Conservation (phyloP, 2,329 filamentous ascomycete species). For the Neoarthrinium moseri region DNA sequence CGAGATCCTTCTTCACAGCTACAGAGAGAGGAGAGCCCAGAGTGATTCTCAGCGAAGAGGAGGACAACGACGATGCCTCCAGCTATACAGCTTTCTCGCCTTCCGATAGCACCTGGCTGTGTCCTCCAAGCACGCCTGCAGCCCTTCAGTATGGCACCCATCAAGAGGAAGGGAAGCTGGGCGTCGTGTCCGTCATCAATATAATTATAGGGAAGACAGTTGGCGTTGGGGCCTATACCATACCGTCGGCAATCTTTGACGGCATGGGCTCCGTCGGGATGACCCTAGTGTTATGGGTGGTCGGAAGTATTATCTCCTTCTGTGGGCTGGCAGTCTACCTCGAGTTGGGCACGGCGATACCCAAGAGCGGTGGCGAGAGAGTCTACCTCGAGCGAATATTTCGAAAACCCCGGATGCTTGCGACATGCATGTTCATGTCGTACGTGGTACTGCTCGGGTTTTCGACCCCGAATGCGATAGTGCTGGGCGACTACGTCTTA, state of each 20-base stretch:
- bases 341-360: slow-evolving; percentile 43
- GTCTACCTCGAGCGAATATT: slow-evolving; percentile 55
- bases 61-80: slow-evolving; percentile 11
- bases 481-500: slow-evolving; percentile 50
- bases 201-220: slow-evolving; percentile 37
- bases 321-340: slow-evolving; percentile 45
- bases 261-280: slow-evolving; percentile 55
- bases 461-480: slow-evolving; percentile 50
- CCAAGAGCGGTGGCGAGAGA: slow-evolving; percentile 47
- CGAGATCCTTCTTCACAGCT: slow-evolving; percentile 14
- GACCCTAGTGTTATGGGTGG: slow-evolving; percentile 51
- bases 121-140: slow-evolving; percentile 18
- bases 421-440: slow-evolving; percentile 21
- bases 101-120: slow-evolving; percentile 20
- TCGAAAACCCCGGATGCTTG: slow-evolving; percentile 25
- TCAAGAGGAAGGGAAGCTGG: slow-evolving; percentile 28
- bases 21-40: neutral
- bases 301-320: slow-evolving; percentile 44
- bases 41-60: too few relatives aligned
- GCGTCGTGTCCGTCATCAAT: slow-evolving; percentile 34
- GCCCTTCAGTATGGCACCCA: neutral
- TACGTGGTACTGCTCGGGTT: slow-evolving; percentile 50
- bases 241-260: slow-evolving; percentile 55
- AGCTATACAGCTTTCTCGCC: slow-evolving; percentile 17
- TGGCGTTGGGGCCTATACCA: slow-evolving; percentile 50